These are phyloP conservation scores for Botryobasidium botryosum DNA, from an alignment of 768 basidiomycete genomes.

Conservation along the genomic window DNA sequence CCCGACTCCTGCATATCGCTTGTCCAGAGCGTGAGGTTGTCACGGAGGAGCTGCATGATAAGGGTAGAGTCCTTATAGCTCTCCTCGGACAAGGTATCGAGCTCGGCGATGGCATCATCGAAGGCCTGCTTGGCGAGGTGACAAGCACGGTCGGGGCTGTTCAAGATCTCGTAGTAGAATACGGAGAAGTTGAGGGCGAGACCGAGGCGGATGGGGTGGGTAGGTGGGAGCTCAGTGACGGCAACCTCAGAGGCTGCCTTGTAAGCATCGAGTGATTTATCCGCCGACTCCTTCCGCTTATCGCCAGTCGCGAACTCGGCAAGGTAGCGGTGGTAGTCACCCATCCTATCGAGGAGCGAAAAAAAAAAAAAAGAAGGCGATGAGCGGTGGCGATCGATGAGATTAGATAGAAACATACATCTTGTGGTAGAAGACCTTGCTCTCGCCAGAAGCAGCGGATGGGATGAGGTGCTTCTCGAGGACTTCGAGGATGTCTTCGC, in stretches of 20 bases:
- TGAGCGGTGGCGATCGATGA: neutral
- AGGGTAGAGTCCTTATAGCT: constrained; percentile 61
- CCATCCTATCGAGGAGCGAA: constrained; percentile 36
- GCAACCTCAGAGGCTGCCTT: constrained; percentile 77
- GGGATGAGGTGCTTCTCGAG: constrained; percentile 25
- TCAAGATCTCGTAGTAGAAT: constrained; percentile 77
- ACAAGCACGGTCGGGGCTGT: constrained; percentile 73
- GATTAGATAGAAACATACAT: constrained; percentile 32
- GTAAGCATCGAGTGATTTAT: constrained; percentile 68
- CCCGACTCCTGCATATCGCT: constrained; percentile 12
- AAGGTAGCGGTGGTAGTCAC: constrained; percentile 83
- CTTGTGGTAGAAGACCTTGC: constrained; percentile 81
- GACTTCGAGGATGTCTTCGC: constrained; percentile 33
- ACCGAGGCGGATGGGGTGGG: constrained; percentile 76
- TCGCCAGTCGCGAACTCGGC: constrained; percentile 67
- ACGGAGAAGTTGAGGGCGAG: constrained; percentile 89
- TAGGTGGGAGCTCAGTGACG: constrained; percentile 46
- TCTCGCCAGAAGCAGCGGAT: constrained; percentile 56
- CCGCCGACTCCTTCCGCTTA: constrained; percentile 49
- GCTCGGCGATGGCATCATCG: constrained; percentile 68
- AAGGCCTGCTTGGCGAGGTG: constrained; percentile 84
- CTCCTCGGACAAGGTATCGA: constrained; percentile 38
- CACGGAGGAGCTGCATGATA: constrained; percentile 65
- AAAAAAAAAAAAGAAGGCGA: neutral
- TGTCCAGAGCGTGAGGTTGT: constrained; percentile 74